A percentile compares a stretch with the other conserved stretches of the same genome.
Conservation (phyloP, 164 flowering plant species). For the Annona squamosa region DNA sequence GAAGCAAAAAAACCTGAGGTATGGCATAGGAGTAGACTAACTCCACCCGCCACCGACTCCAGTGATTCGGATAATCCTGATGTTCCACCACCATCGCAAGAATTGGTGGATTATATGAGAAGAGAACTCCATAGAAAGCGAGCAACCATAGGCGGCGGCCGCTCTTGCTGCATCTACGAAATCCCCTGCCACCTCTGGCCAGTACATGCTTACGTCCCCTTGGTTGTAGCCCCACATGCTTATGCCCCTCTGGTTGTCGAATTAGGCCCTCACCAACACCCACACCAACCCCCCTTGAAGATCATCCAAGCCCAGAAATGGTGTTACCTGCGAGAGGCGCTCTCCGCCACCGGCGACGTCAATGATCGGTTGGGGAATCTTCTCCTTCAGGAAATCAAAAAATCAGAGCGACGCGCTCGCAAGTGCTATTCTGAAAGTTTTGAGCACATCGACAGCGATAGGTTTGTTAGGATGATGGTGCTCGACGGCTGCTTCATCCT, state of each 20-base stretch:
- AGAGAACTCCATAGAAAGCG: too few species aligned
- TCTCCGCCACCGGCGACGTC: not conserved
- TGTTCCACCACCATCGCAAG: too few species aligned
- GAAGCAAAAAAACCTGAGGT: too few species aligned
- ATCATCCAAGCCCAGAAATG: conserved; percentile 3
- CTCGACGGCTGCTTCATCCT: conserved; percentile 6
- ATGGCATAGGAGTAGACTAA: too few species aligned
- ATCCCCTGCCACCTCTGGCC: not conserved
- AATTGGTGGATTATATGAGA: too few species aligned
- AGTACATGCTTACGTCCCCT: not conserved
- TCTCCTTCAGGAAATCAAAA: not conserved
- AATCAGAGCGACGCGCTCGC: conserved; percentile 18
- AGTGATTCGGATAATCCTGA: too few species aligned
- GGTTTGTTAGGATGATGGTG: conserved; percentile 6
- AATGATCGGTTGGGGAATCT: too few species aligned
- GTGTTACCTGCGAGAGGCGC: not conserved
- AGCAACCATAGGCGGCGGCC: too few species aligned
- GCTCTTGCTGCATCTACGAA: too few species aligned
- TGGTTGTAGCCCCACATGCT: not conserved
- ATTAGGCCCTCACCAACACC: not conserved
- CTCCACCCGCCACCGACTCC: too few species aligned
- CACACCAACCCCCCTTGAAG: not conserved
- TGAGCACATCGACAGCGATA: conserved; percentile 20
- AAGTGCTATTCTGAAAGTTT: conserved; percentile 39
- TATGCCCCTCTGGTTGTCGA: not conserved